A percentile compares a stretch with the other conserved stretches of the same genome.
Evolutionary conservation across 2,329 filamentous ascomycete species (phyloP).

Genomic region (Ilyonectria destructans): DNA sequence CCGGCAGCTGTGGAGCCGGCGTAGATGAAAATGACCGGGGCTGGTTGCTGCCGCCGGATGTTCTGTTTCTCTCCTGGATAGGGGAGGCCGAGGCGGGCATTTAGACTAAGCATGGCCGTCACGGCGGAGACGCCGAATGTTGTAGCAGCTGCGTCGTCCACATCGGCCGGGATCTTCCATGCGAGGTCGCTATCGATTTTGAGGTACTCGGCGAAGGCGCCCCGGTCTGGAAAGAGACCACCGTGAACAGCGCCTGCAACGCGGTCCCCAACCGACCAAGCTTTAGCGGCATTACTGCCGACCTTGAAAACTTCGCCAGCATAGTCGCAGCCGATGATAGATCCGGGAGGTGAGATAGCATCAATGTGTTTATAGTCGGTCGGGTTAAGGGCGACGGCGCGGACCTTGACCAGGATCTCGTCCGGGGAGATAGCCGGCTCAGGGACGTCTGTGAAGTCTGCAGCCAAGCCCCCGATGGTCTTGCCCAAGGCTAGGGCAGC

Average conservation of each 20-base stretch:
- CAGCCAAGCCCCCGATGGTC: too few relatives aligned
- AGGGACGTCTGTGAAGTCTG: too few relatives aligned
- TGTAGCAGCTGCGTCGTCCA: slow-evolving; percentile 42
- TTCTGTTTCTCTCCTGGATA: slow-evolving; percentile 26
- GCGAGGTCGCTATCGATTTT: slow-evolving; percentile 41
- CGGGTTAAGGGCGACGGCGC: too few relatives aligned
- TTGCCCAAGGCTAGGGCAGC: too few relatives aligned
- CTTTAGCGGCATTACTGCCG: neutral
- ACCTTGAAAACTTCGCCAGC: too few relatives aligned
- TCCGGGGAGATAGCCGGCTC: too few relatives aligned
- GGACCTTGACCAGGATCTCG: too few relatives aligned
- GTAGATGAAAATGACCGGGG: slow-evolving; percentile 58
- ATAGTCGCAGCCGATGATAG: too few relatives aligned
- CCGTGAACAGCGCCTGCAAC: slow-evolving; percentile 46
- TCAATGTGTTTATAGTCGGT: too few relatives aligned
- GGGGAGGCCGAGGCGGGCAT: slow-evolving; percentile 43
- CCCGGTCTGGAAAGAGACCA: slow-evolving; percentile 41
- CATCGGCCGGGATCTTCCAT: slow-evolving; percentile 42
- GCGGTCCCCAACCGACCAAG: slow-evolving; percentile 42
- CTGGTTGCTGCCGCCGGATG: neutral
- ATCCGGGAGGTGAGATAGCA: too few relatives aligned
- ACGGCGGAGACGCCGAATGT: slow-evolving; percentile 44
- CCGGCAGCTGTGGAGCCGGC: slow-evolving; percentile 66
- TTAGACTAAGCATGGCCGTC: slow-evolving; percentile 48
- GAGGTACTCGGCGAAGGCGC: slow-evolving; percentile 49